Percentiles rank a stretch among this genome's conserved stretches.
Conservation (phyloP, 345 rosid species). For the Hypericum androsaemum region DNA sequence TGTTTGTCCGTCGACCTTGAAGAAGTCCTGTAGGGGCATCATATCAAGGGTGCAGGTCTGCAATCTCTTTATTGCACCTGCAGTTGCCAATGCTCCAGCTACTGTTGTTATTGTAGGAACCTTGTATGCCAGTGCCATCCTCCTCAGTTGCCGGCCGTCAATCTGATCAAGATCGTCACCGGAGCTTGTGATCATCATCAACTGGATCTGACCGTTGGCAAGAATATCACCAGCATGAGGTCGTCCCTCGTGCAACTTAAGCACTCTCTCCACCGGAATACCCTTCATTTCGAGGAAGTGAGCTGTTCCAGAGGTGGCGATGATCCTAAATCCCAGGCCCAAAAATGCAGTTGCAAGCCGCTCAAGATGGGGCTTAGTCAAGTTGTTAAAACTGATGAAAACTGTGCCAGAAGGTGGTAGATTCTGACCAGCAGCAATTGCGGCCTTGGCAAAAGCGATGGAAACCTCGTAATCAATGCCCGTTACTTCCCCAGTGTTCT, state of each 20-base stretch:
- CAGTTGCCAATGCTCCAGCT: conserved; percentile 86
- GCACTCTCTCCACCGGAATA: conserved; percentile 59
- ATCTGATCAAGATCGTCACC: conserved; percentile 78
- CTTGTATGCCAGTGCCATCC: conserved; percentile 92
- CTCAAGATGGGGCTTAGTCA: conserved; percentile 73
- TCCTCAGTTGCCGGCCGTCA: conserved; percentile 73
- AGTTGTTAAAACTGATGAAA: conserved; percentile 83
- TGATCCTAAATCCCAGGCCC: conserved; percentile 60
- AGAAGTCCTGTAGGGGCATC: conserved; percentile 88
- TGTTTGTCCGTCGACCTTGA: conserved; percentile 26
- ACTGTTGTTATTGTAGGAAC: conserved; percentile 87
- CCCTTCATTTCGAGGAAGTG: conserved; percentile 68
- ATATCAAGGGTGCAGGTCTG: conserved; percentile 46
- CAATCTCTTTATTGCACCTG: conserved; percentile 75
- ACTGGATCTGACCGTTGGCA: conserved; percentile 78
- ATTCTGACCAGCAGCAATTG: conserved; percentile 86
- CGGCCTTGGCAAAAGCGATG: conserved; percentile 86
- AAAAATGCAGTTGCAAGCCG: conserved; percentile 67
- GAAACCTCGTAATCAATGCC: conserved; percentile 63
- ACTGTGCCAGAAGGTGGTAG: conserved; percentile 80
- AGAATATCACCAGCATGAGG: conserved; percentile 97
- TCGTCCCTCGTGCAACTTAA: conserved; percentile 90
- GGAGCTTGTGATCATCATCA: conserved; percentile 90
- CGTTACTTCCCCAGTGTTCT: conserved; percentile 96
- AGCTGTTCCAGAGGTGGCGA: conserved; percentile 91